phyloP scores from a whole-genome alignment of 345 rosid genomes.

The Bruguiera sexangula region DNA sequence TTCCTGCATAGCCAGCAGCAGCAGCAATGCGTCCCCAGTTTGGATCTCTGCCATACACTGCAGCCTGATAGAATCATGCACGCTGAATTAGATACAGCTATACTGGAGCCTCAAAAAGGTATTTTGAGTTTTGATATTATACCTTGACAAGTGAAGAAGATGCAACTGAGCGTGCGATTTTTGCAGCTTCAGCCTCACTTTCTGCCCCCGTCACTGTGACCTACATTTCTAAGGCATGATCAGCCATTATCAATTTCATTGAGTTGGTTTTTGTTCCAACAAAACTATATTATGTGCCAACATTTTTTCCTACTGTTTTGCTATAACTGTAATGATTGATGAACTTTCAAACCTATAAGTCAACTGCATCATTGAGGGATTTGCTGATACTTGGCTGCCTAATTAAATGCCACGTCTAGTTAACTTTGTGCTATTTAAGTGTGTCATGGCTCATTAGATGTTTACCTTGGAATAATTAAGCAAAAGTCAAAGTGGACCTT shows the following conservation, averaged over 20 bases:
- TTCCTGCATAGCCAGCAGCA: constrained; percentile 89
- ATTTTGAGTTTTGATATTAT: constrained; percentile 19
- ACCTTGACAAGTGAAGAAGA: constrained; percentile 95
- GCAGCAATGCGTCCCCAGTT: constrained; percentile 96
- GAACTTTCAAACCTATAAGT: not conserved
- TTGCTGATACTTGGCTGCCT: not conserved
- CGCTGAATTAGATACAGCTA: constrained; percentile 17
- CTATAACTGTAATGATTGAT: not conserved
- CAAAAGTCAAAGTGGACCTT: not conserved
- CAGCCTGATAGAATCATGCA: constrained; percentile 55
- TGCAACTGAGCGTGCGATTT: constrained; percentile 86
- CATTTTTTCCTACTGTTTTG: not conserved
- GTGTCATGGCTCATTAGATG: no score
- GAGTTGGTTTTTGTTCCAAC: not conserved
- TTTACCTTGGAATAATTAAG: no score
- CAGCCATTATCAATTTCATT: no score
- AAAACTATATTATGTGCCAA: not conserved
- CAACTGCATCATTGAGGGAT: not conserved
- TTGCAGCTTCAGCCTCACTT: constrained; percentile 76
- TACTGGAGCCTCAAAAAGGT: constrained; percentile 18
- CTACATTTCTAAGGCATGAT: constrained; percentile 20
- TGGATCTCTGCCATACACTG: constrained; percentile 93
- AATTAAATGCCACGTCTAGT: not conserved
- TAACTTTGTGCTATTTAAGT: not conserved
- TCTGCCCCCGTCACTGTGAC: constrained; percentile 68